Evolutionary conservation across 2,329 filamentous ascomycete species (phyloP), one percentile per base, ranked within the genome.

Genomic region (Hypomyces perniciosus): DNA sequence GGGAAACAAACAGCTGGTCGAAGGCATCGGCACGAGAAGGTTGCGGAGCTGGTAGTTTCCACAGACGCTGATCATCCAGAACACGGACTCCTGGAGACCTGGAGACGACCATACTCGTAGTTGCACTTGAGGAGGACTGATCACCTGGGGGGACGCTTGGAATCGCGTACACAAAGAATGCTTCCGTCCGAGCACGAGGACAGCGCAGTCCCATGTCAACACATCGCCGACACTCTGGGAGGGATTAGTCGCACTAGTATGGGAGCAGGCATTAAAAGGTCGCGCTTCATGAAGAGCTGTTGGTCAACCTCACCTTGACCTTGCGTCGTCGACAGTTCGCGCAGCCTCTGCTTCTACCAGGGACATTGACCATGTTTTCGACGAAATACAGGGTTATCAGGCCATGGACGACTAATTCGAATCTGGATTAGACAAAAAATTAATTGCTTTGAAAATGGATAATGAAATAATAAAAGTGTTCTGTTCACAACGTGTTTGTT

Each of bases 331-430:
- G 54, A 44, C 54, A 56, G 2, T 44, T 51, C 28, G 49, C 54
- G 37, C 54, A 56, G 13, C 54, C 54, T 50, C 45, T 56, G 47
- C 54, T 56, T 48, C 53, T 48, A 5, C 54, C 54, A n/a, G 54
- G 34, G 29, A 56, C 47, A 41, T 56, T 56, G 20, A 56, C 54
- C 54, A 56, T 55, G 42, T 7, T 20, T 28, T 4, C 7, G 9
- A 33, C n/a, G 8, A 28, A 12, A 35, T 20, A 20, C 8, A 5
- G 10, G 12, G 8, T 35, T 8, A 35, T 12, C 33, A 35, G 12
- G 33, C 33, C 8, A 8, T 35, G 33, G 4, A 12, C 3, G 33
- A 8, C 33, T 8, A 12, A 35, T 35, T 35, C 33, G 33, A 12
- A 35, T 5, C 26, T 10, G 3, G 27, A 39, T 27, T 12, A 8